A percentile compares a stretch with the other conserved stretches of the same genome.
Conservation (phyloP, 495 filamentous ascomycete species). For the Oidiodendron maius region DNA sequence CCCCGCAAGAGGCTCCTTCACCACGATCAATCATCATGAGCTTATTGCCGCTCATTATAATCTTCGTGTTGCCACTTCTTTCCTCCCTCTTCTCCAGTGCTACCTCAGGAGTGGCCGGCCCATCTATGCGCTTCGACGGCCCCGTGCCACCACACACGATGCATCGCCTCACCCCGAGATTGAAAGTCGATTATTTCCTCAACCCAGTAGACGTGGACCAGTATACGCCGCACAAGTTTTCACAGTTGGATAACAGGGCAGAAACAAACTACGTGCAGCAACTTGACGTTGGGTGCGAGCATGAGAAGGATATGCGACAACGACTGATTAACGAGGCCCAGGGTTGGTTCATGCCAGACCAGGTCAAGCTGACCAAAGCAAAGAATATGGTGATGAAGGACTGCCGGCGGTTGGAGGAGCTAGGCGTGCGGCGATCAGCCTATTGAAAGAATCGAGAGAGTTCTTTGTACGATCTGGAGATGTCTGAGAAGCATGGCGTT, state of each 20-base stretch:
- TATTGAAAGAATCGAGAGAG: constrained; percentile 1
- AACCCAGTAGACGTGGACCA: constrained; percentile 71
- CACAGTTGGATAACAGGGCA: constrained; percentile 67
- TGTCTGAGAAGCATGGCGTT: constrained; percentile 23
- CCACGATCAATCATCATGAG: constrained; percentile 51
- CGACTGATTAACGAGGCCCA: constrained; percentile 71
- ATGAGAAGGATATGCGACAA: constrained; percentile 55
- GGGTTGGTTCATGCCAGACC: constrained; percentile 83
- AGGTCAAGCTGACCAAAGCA: constrained; percentile 66
- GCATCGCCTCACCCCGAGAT: constrained; percentile 60
- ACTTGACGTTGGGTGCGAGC: constrained; percentile 64
- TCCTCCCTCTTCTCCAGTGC: constrained; percentile 69
- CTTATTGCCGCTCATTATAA: constrained; percentile 77
- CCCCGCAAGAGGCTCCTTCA: constrained; percentile 42
- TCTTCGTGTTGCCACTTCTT: constrained; percentile 84
- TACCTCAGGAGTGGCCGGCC: constrained; percentile 47
- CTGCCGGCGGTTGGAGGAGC: constrained; percentile 25
- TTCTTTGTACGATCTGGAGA: constrained; percentile 15
- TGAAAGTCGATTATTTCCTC: constrained; percentile 77
- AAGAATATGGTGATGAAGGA: constrained; percentile 44
- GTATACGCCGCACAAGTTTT: constrained; percentile 58
- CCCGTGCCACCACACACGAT: constrained; percentile 63
- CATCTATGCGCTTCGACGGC: constrained; percentile 64
- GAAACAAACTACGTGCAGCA: constrained; percentile 64
- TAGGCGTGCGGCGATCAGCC: constrained; percentile 10